A percentile compares a stretch with the other conserved stretches of the same genome.
Evolutionary conservation across 2,329 filamentous ascomycete species (phyloP).

Genomic region (Phoma sp.): DNA sequence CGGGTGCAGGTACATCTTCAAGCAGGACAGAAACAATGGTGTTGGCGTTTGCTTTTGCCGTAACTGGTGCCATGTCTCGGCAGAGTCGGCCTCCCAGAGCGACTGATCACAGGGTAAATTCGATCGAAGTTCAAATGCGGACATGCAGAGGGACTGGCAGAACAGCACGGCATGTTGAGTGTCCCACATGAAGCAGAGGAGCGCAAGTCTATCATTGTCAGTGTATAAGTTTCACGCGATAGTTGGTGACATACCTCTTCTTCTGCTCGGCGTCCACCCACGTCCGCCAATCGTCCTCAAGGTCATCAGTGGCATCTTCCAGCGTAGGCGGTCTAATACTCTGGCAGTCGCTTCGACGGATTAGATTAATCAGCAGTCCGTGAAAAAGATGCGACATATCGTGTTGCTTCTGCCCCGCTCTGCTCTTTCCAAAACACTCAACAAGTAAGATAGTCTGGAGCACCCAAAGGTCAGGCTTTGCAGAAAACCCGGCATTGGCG

Average conservation of each 20-base stretch:
- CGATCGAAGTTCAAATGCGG: constrained; percentile 67
- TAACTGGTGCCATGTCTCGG: constrained; percentile 59
- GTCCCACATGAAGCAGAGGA: constrained; percentile 72
- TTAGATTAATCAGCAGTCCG: constrained; percentile 63
- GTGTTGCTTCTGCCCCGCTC: constrained; percentile 68
- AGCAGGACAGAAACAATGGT: constrained; percentile 58
- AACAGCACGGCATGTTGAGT: constrained; percentile 70
- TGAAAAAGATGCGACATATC: constrained; percentile 70
- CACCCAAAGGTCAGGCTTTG: constrained; percentile 67
- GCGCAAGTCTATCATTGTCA: constrained; percentile 53
- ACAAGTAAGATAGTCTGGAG: constrained; percentile 68
- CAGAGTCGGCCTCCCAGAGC: constrained; percentile 65
- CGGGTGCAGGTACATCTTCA: constrained; percentile 65
- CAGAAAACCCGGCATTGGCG: constrained; percentile 63
- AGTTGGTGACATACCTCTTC: constrained; percentile 54
- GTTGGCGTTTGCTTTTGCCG: constrained; percentile 48
- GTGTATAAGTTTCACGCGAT: neutral
- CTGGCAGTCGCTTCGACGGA: constrained; percentile 61
- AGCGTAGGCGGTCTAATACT: constrained; percentile 50
- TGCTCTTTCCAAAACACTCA: constrained; percentile 70
- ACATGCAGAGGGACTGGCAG: constrained; percentile 72
- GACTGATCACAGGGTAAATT: constrained; percentile 63
- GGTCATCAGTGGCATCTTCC: constrained; percentile 47
- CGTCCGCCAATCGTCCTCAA: constrained; percentile 59
- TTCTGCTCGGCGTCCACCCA: constrained; percentile 66